Evolutionary conservation across 768 basidiomycete species (phyloP), one percentile per base, ranked within the genome.

Genomic region (Tulasnella sp.): DNA sequence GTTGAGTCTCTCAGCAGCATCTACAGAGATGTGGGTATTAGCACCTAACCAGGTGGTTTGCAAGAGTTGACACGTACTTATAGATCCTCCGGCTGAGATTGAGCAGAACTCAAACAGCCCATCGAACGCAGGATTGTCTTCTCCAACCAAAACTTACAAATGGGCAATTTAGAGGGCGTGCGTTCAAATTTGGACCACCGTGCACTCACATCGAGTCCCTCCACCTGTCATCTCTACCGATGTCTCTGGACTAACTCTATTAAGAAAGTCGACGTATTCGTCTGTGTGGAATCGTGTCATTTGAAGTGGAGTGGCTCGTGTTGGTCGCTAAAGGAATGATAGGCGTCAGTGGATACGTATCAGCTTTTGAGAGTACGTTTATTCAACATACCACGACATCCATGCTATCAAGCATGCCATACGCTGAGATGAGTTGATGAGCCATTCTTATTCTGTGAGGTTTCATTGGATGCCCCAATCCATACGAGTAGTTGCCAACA

Each of bases 221-320:
- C 82, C 76, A 57, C 78, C 84, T 1, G 87, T 90, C 60, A 95
- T 65, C 49, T 87, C 81, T 58, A 87, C 84, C 1, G 76, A 79
- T 3, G 86, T 93, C 65, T 99, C 95, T 0, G 92, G 92, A 0
- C 83, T 87, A 24, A 98, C 92, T 42, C 77, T 75, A 48, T 77
- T 72, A 39, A 99, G 68, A 60, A 98, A 93, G 60, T 98, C 80
- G 53, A 99, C 75, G 66, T 95, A 99, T 73, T 99, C 95, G 69
- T 99, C 95, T 19, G 93, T 90, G 65, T 99, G 95, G 66, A 98
- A 99, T 9, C 81, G 69, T n/a, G 86, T 83, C 84, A 99, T 84
- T 20, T 76, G 73, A 59, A 79, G 74, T 12, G 81, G 75, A 0
- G 77, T 72, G 3, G 86, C 79, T 16, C 86, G 72, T 57, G 71